These are phyloP conservation scores for Pinus albicaulis DNA, from an alignment of 75 land plant genomes.

Conservation along the genomic window DNA sequence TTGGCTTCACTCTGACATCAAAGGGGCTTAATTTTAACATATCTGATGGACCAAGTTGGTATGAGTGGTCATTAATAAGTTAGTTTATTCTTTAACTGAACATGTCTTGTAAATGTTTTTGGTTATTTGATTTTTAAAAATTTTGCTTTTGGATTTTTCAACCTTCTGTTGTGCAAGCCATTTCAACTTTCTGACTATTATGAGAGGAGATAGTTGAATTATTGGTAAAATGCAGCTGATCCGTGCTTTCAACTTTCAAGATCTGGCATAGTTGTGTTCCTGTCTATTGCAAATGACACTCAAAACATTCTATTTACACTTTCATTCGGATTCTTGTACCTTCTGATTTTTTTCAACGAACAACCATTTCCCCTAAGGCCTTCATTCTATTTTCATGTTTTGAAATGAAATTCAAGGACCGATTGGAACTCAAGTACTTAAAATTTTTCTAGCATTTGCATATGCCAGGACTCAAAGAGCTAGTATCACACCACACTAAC, in stretches of 20 bases:
- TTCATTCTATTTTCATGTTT: neutral
- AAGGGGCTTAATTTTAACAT: too few species aligned
- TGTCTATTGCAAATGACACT: neutral
- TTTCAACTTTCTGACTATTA: neutral
- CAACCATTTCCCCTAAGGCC: neutral
- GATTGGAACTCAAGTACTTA: neutral
- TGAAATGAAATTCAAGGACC: neutral
- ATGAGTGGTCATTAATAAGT: too few species aligned
- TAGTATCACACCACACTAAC: too few species aligned
- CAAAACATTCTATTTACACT: neutral
- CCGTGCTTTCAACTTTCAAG: neutral
- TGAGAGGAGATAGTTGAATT: neutral
- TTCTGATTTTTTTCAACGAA: neutral
- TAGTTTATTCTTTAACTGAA: neutral
- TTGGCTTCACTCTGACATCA: too few species aligned
- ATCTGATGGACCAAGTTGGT: too few species aligned
- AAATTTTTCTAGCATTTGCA: neutral
- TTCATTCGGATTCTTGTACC: neutral
- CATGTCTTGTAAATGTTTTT: neutral
- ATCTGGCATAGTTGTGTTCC: neutral
- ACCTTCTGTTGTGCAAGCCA: neutral
- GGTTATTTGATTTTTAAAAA: neutral
- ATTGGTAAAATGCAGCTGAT: neutral
- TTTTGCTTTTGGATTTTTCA: neutral
- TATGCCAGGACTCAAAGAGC: slow-evolving; percentile 34